Base-by-base conservation (phyloP, 768 basidiomycete genomes). In the Amyloporia xantha region DNA sequence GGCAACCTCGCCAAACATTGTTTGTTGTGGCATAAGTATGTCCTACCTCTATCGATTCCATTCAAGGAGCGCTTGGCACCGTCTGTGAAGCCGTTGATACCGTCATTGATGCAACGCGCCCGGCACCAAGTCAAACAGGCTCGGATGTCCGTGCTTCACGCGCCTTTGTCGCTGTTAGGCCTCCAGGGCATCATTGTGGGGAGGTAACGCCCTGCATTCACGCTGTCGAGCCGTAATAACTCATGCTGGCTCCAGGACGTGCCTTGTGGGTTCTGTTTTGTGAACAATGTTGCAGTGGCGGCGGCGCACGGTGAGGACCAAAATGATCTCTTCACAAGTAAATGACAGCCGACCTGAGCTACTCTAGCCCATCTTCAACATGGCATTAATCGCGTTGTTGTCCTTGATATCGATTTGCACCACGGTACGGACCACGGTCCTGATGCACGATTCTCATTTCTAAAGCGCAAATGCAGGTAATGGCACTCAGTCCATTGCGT, bases 111-210 rank as follows among this genome's bases (percentile, higher is more conserved):
- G 58, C 15, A 53, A 25, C 57, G 60, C 58, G 38, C 9, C 38
- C 10, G 3, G 45, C 21, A 21, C 19, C 19, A 30, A 38, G n/a
- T 23, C 36, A 2, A 15, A 17, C 30, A 11, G 33, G 35, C 30
- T 2, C 19, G 13, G 26, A 50, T n/a, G 26, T 44, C 4, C 23
- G 47, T 10, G 24, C 56, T 2, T 47, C 35, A 0, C 57, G 68
- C 6, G 89, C 87, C 0, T 97, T 97, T 63, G 91, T 90, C 9
- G 84, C 82, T 0, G 76, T 96, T 17, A 70, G 94, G 43, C 94
- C 93, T 0, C 94, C 94, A 0, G 94, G 95, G 1, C 93, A 96
- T 71, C 93, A 97, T 57, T 95, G 93, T 59, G 89, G 89, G 2
- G 91, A 93, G 53, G 62, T 60, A 30, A 11, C 35, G 17, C 12